Base-by-base conservation (phyloP, 176 grass and related monocot genomes). In the Cymbopogon citratus region DNA sequence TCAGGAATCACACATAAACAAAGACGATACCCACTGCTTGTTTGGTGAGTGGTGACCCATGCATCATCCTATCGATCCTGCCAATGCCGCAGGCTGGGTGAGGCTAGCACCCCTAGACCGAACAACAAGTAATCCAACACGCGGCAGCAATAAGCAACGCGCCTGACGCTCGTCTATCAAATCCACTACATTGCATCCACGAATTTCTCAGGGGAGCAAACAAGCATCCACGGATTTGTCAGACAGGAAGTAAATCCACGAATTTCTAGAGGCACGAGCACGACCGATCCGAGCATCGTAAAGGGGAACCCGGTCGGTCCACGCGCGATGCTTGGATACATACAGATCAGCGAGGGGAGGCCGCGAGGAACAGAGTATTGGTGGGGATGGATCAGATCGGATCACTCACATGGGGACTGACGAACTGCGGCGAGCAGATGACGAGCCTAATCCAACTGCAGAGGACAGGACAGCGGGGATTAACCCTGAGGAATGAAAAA, bases 331-430 rank as follows among this genome's bases (percentile, higher is more conserved):
- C 27, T 35, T 23, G 38, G 25, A 12, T 12, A 45, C 13, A 35
- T 5, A 40, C 1, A 6, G 38, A 87, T 87, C 28, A 29, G 41
- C 10, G 3, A 25, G 24, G 16, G 7, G 9, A 29, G 15, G 49
- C 9, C 12, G 27, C 0, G 3, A 88, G 5, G 78, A 86, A 59
- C 2, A 25, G 24, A 26, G 9, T 8, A 6, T 15, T 23, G 6
- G 27, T 18, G 19, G 15, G 15, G 1, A 70, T 18, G 48, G 52
- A 77, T 60, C 34, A 18, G 69, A 80, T 80, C 76, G 63, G 81
- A 51, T 61, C 26, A 88, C 87, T 84, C 76, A 88, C 87, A 88
- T 88, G 81, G 40, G 38, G 60, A 29, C 46, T 46, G 16, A 61
- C 69, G 86, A 63, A 59, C 49, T 14, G 76, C 34, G 81, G 63